Evolutionary conservation across 805 yeast genomes (phyloP).

Genomic region (Nematodospora valgi): DNA sequence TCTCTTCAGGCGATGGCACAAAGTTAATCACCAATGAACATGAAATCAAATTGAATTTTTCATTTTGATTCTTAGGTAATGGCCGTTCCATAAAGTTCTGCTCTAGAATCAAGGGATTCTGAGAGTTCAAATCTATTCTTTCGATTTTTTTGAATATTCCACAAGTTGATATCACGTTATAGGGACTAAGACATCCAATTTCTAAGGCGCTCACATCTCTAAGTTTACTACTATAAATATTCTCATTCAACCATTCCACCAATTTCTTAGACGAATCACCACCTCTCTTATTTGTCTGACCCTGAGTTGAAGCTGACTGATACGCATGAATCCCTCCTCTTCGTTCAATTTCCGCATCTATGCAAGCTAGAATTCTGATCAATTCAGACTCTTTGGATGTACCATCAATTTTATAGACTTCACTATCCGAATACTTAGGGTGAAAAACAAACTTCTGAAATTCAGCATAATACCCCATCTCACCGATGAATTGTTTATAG

Average conservation of each 20-base stretch:
- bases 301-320: slow-evolving; percentile 82
- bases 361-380: slow-evolving; percentile 41
- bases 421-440: slow-evolving; percentile 9
- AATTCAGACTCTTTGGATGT: slow-evolving; percentile 13
- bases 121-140: slow-evolving; percentile 79
- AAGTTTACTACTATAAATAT: slow-evolving; percentile 7
- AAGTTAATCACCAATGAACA: slow-evolving; percentile 87
- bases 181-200: slow-evolving; percentile 74
- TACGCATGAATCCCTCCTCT: slow-evolving; percentile 78
- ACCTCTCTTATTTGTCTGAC: slow-evolving; percentile 76
- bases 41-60: slow-evolving; percentile 64
- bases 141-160: slow-evolving; percentile 48
- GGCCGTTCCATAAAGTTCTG: slow-evolving; percentile 86
- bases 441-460: slow-evolving; percentile 4
- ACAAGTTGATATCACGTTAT: slow-evolving; percentile 63
- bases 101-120: slow-evolving; percentile 63
- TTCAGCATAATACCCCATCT: neutral
- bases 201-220: slow-evolving; percentile 55
- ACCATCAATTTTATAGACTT: slow-evolving; percentile 18
- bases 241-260: slow-evolving; percentile 63
- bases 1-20: slow-evolving; percentile 63
- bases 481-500: slow-evolving; percentile 5
- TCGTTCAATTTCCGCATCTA: slow-evolving; percentile 58
- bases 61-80: slow-evolving; percentile 43
- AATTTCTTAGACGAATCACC: slow-evolving; percentile 87